phyloP scores from a whole-genome alignment of 495 filamentous ascomycete species.

The Lophium mytilinum region DNA sequence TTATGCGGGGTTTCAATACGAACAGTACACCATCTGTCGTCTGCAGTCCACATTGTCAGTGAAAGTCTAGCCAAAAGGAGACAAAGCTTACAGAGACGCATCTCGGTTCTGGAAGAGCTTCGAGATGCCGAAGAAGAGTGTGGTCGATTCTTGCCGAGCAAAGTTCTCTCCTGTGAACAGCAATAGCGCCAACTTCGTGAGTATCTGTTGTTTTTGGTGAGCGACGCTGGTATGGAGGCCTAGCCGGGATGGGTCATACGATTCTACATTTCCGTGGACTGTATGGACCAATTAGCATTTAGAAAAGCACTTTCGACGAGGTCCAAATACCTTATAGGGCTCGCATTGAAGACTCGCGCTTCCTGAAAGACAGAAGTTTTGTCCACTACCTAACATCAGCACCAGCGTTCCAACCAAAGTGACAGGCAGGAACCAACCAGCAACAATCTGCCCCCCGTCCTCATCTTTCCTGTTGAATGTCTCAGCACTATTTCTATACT shows the following conservation, averaged over 20 bases:
- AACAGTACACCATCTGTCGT: constrained; percentile 96
- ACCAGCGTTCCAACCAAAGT: constrained; percentile 67
- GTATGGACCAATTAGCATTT: too few species aligned
- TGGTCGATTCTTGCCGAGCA: constrained; percentile 93
- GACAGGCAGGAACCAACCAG: too few species aligned
- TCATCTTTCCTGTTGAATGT: constrained; percentile 81
- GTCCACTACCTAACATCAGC: constrained; percentile 52
- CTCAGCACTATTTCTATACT: too few species aligned
- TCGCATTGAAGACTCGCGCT: constrained; percentile 92
- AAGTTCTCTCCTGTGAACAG: constrained; percentile 96
- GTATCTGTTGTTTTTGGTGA: constrained; percentile 3
- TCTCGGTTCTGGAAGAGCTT: constrained; percentile 99
- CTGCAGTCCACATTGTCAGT: too few species aligned
- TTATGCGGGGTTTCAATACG: background rate
- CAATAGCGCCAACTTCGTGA: constrained; percentile 96
- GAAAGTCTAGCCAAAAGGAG: too few species aligned
- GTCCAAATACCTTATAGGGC: constrained; percentile 7
- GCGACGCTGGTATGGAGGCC: background rate
- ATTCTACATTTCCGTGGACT: constrained; percentile 22
- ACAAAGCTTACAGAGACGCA: constrained; percentile 54
- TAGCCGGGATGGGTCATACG: constrained; percentile 1
- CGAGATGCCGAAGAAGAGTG: constrained; percentile 97
- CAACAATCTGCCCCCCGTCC: constrained; percentile 48
- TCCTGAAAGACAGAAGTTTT: constrained; percentile 98
- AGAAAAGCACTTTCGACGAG: too few species aligned